Percentiles rank a stretch among this genome's conserved stretches.
phyloP scores from a whole-genome alignment of 108 stramenopile genomes.

The Conticribra weissflogii region DNA sequence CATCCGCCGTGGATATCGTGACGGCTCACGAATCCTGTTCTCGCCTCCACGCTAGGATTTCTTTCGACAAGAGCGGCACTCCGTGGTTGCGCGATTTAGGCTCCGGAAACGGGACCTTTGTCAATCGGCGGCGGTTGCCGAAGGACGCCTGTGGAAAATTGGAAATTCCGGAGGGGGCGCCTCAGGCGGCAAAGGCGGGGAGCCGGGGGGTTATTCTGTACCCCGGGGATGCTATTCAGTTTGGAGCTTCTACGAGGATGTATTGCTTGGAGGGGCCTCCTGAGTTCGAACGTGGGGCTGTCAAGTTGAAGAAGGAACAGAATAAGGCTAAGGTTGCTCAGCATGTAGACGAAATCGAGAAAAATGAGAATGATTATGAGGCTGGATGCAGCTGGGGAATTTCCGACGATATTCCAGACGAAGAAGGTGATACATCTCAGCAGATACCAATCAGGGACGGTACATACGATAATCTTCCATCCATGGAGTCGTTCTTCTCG shows the following conservation, averaged over 20 bases:
- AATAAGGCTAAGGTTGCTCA: not conserved
- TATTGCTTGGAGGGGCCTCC: slow-evolving; percentile 70
- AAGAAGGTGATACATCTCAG: slow-evolving; percentile 15
- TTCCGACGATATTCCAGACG: slow-evolving; percentile 8
- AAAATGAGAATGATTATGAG: slow-evolving; percentile 8
- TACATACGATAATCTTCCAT: slow-evolving; percentile 19
- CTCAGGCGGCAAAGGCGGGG: too few species aligned
- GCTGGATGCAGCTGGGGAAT: slow-evolving; percentile 62
- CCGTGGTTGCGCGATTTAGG: slow-evolving; percentile 76
- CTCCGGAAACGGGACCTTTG: slow-evolving; percentile 71
- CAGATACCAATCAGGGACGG: slow-evolving; percentile 20
- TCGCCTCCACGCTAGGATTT: slow-evolving; percentile 79
- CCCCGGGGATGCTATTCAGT: slow-evolving; percentile 71
- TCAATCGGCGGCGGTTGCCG: slow-evolving; percentile 65
- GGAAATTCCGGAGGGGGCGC: not conserved
- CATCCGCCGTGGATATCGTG: slow-evolving; percentile 50
- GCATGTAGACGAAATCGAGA: not conserved
- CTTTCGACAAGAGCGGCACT: slow-evolving; percentile 61
- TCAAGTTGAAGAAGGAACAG: slow-evolving; percentile 8
- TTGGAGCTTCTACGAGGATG: slow-evolving; percentile 71
- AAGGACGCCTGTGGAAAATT: slow-evolving; percentile 54
- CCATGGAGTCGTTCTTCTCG: slow-evolving; percentile 43
- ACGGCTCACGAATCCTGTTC: slow-evolving; percentile 72
- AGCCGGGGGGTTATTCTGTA: slow-evolving; percentile 71
- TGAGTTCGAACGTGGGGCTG: slow-evolving; percentile 57